Conservation (phyloP, 805 yeast species). For the Zygotorulaspora sp. region DNA sequence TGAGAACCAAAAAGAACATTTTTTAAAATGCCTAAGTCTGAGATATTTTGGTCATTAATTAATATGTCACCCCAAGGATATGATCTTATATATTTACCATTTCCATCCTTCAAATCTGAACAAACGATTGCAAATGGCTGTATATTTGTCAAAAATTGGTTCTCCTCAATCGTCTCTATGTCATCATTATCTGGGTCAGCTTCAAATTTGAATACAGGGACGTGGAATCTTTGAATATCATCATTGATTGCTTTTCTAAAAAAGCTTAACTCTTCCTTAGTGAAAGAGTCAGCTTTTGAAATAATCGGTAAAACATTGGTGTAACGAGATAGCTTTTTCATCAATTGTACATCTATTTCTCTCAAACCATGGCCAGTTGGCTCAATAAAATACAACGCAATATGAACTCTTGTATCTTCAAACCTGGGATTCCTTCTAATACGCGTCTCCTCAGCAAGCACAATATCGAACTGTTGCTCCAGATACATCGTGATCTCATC, state of each 20-base stretch:
- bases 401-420: constrained; percentile 73
- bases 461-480: constrained; percentile 73
- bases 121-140: constrained; percentile 76
- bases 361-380: constrained; percentile 76
- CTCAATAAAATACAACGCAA: constrained; percentile 64
- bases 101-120: constrained; percentile 53
- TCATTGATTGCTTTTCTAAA: constrained; percentile 57
- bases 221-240: constrained; percentile 63
- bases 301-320: constrained; percentile 72
- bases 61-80: constrained; percentile 68
- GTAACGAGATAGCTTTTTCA: constrained; percentile 66
- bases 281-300: constrained; percentile 68
- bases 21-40: constrained; percentile 55
- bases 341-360: constrained; percentile 66
- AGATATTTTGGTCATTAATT: constrained; percentile 46
- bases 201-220: constrained; percentile 70
- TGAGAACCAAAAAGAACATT: constrained; percentile 79
- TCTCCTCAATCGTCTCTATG: constrained; percentile 63
- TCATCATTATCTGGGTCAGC: constrained; percentile 72
- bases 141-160: constrained; percentile 51
- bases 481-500: constrained; percentile 60
- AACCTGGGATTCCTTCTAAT: constrained; percentile 81
- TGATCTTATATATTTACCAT: constrained; percentile 58
- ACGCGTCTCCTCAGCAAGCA: constrained; percentile 80
- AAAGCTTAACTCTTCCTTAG: constrained; percentile 49